These are phyloP conservation scores for Colletotrichum sp. DNA, from an alignment of 2,329 filamentous ascomycete species.

Conservation along the genomic window DNA sequence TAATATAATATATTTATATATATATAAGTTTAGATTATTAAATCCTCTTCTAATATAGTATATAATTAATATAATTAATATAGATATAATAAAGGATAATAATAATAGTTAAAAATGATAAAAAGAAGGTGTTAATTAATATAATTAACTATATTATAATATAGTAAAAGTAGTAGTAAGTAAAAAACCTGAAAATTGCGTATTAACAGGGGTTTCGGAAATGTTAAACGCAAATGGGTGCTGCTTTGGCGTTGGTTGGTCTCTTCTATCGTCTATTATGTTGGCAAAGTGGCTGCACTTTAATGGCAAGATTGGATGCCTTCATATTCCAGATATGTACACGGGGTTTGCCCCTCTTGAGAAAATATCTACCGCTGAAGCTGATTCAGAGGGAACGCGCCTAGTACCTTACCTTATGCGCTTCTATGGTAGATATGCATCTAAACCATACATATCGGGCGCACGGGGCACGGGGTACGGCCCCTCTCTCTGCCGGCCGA, in stretches of 20 bases:
- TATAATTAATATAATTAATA: no score
- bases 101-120: no score
- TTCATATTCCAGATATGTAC: slow-evolving; percentile 8
- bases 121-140: no score
- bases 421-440: neutral
- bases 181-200: no score
- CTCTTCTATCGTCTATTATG: neutral
- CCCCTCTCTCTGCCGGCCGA: neutral
- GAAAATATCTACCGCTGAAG: slow-evolving; percentile 7
- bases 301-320: neutral
- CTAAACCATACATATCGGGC: neutral
- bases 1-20: no score
- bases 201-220: no score
- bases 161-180: no score
- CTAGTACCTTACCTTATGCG: neutral
- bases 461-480: neutral
- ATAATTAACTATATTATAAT: no score
- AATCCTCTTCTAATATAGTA: no score
- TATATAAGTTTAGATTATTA: no score
- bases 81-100: no score
- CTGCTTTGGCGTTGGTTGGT: neutral
- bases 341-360: neutral
- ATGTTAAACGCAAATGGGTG: no score
- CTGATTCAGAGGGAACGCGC: neutral
- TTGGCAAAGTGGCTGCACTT: neutral